Percentiles rank a stretch among this genome's conserved stretches.
These are phyloP conservation scores for Rauvolfia tetraphylla DNA, from an alignment of 257 asterid genomes.

Conservation along the genomic window DNA sequence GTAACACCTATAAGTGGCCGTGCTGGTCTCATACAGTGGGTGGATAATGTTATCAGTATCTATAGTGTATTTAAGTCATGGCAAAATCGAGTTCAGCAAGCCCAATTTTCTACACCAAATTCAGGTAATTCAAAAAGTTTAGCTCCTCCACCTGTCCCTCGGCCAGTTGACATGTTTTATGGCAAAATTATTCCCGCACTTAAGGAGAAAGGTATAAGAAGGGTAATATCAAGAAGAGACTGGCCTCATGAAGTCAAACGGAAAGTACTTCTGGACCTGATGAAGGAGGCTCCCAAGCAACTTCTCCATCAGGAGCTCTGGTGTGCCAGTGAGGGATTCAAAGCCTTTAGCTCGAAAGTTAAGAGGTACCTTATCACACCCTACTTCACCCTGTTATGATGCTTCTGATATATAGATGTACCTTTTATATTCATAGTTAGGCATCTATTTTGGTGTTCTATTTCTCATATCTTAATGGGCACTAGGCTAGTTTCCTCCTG, in stretches of 20 bases:
- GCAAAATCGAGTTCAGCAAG: constrained; percentile 82
- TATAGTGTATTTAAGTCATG: constrained; percentile 93
- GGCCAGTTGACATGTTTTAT: constrained; percentile 98
- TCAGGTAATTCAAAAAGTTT: constrained; percentile 49
- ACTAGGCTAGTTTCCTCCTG: not conserved
- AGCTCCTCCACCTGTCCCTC: constrained; percentile 77
- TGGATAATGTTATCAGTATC: constrained; percentile 81
- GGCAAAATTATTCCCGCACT: constrained; percentile 98
- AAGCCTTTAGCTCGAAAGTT: constrained; percentile 81
- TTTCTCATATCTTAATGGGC: not conserved
- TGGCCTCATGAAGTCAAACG: constrained; percentile 99
- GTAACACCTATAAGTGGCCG: constrained; percentile 98
- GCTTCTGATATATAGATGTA: not conserved
- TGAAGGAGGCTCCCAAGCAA: constrained; percentile 92
- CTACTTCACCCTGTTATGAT: constrained; percentile 5
- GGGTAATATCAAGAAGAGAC: constrained; percentile 96
- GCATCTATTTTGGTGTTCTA: not conserved
- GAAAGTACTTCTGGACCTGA: constrained; percentile 86
- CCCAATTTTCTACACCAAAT: constrained; percentile 60
- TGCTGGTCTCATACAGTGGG: constrained; percentile 99
- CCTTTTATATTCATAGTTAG: not conserved
- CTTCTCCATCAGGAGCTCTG: constrained; percentile 97
- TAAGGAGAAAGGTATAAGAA: constrained; percentile 94
- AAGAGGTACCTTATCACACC: constrained; percentile 53
- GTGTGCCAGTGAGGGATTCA: constrained; percentile 98